These are phyloP conservation scores for Hypoxylon rickii DNA, from an alignment of 495 filamentous ascomycete genomes.

Conservation along the genomic window DNA sequence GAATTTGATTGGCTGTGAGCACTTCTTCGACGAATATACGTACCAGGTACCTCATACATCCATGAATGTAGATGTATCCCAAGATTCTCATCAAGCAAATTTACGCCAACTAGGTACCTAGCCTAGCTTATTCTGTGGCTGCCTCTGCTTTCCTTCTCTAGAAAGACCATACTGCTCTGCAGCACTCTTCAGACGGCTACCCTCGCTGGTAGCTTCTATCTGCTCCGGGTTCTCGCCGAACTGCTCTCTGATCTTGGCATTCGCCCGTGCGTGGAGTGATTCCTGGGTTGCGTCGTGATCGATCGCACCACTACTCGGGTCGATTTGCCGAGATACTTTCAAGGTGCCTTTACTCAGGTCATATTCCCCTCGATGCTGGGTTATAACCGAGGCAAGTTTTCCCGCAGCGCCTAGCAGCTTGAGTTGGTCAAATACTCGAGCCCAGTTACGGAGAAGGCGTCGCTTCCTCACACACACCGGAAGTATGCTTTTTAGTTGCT, in stretches of 20 bases:
- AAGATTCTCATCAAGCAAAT: too few species aligned
- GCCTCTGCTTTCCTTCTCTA: background rate
- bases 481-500: background rate
- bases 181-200: background rate
- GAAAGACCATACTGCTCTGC: constrained; percentile 1
- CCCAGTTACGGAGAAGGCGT: too few species aligned
- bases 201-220: background rate
- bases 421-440: background rate
- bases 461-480: too few species aligned
- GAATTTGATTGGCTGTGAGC: too few species aligned
- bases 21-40: too few species aligned
- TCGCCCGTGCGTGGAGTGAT: background rate
- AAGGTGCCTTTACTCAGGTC: background rate
- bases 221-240: background rate
- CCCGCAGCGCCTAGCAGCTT: constrained; percentile 1
- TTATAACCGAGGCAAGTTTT: background rate
- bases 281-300: constrained; percentile 2
- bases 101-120: too few species aligned
- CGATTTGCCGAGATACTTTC: background rate
- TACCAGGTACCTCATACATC: too few species aligned
- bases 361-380: background rate
- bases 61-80: too few species aligned
- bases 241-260: constrained; percentile 3
- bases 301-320: background rate
- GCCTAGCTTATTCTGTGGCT: background rate